Conservation (phyloP, 2,329 filamentous ascomycete genomes). For the Aureobasidium subglaciale region DNA sequence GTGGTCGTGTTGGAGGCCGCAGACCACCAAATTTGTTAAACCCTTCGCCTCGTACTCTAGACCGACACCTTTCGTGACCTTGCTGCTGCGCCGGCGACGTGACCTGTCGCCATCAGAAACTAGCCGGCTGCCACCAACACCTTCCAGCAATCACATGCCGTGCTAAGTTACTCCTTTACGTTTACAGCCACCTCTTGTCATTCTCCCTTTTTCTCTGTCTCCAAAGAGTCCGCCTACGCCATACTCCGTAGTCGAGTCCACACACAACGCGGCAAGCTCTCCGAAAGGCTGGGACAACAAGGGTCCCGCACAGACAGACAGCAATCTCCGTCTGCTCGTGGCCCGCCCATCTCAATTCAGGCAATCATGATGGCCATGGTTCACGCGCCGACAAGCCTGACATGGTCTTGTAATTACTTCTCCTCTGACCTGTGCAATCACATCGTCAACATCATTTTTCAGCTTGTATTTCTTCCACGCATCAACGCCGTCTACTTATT, state of each 20-base stretch:
- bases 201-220: neutral
- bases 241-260: conserved; percentile 3
- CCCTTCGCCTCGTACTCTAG: neutral
- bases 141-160: neutral
- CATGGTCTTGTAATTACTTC: neutral
- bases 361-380: neutral
- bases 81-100: neutral
- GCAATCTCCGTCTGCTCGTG: conserved; percentile 4
- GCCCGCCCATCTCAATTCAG: neutral
- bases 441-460: neutral
- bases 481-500: neutral
- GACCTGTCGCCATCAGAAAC: neutral
- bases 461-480: neutral
- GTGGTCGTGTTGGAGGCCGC: neutral
- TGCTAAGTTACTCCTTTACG: neutral
- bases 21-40: neutral
- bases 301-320: conserved; percentile 6
- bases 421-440: neutral
- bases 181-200: neutral
- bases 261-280: neutral
- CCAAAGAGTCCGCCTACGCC: neutral
- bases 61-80: neutral
- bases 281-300: conserved; percentile 1
- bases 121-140: neutral
- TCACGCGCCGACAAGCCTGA: neutral